Base-by-base conservation (phyloP, 129 eudicot genomes). In the Heracleum sosnowskyi region DNA sequence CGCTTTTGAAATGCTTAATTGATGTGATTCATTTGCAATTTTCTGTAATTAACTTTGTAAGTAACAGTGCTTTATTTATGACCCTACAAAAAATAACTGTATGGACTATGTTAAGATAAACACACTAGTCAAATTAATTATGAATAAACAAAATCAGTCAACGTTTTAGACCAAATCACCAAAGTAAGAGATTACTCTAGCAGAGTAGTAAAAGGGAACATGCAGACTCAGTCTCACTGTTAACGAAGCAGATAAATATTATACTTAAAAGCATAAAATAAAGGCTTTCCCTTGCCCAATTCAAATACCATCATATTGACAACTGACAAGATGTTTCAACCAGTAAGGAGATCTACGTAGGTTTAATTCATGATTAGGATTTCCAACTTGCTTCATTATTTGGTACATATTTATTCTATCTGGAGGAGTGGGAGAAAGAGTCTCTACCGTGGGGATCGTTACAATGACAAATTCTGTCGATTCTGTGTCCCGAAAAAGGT, bases 381-480 rank as follows among this genome's bases (percentile, higher is more conserved):
- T 18, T n/a, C n/a, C n/a, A n/a, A n/a, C 42, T 70, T 70, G 41
- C 49, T 36, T 72, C 35, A 7, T 72, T n/a, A 5, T 73, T 73
- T 73, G n/a, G 24, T 11, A 55, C 15, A 60, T 31, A n/a, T 55
- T 40, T 57, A 16, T 57, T 37, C 71, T 33, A 35, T 60, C 22
- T 49, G 46, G 12, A 51, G 53, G 71, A 79, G 29, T 22, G 12
- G 53, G 51, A 40, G 34, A 72, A 41, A 40, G 20, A 76, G 74
- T 62, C n/a, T 76, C 78, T 88, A 95, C 98, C 90, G 98, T 95
- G 69, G 98, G 98, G 74, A 95, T 95, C 1, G 98, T 95, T 35
- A 95, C 98, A 47, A 95, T 91, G 81, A 95, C 92, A 71, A 95
- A 95, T 81, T 95, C 98, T 49, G 98, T 95, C 13, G 96, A 88